Conservation (phyloP, 1,284 basidiomycete genomes). For the Phaffia rhodozyma region DNA sequence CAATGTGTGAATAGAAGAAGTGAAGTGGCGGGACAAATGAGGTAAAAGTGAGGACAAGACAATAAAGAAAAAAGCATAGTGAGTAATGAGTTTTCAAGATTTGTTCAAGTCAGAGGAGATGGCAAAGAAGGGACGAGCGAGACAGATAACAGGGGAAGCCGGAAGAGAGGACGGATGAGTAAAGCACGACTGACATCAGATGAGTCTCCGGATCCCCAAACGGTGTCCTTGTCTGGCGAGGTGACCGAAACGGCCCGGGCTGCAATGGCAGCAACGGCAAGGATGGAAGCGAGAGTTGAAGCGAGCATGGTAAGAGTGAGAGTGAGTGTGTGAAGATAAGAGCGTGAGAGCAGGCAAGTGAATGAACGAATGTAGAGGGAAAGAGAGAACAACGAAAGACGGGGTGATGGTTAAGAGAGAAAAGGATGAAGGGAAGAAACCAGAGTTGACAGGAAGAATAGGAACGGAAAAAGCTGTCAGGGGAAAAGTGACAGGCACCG, state of each 20-base stretch:
- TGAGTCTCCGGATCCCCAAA: conserved; percentile 39
- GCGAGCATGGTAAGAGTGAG: conserved; percentile 39
- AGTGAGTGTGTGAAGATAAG: not conserved
- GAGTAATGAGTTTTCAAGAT: not conserved
- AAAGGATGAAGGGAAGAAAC: too few species aligned
- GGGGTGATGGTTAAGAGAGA: too few species aligned
- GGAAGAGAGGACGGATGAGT: not conserved
- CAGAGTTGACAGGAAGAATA: too few species aligned
- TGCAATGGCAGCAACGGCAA: conserved; percentile 41
- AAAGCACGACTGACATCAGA: conserved; percentile 3
- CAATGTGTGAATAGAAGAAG: too few species aligned
- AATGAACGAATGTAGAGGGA: not conserved
- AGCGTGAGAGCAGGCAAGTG: not conserved
- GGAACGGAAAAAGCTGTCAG: too few species aligned
- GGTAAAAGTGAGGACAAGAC: not conserved
- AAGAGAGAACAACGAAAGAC: not conserved
- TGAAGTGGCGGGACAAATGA: not conserved
- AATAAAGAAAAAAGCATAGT: not conserved
- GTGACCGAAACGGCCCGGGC: conserved; percentile 51
- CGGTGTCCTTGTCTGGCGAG: conserved; percentile 40
- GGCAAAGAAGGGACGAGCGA: not conserved
- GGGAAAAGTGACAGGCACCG: too few species aligned
- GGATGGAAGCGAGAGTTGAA: conserved; percentile 37
- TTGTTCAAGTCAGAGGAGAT: not conserved
- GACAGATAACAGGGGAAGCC: not conserved